Evolutionary conservation across 2,329 filamentous ascomycete genomes (phyloP).

Genomic region (Ceratocystis lukuohia): DNA sequence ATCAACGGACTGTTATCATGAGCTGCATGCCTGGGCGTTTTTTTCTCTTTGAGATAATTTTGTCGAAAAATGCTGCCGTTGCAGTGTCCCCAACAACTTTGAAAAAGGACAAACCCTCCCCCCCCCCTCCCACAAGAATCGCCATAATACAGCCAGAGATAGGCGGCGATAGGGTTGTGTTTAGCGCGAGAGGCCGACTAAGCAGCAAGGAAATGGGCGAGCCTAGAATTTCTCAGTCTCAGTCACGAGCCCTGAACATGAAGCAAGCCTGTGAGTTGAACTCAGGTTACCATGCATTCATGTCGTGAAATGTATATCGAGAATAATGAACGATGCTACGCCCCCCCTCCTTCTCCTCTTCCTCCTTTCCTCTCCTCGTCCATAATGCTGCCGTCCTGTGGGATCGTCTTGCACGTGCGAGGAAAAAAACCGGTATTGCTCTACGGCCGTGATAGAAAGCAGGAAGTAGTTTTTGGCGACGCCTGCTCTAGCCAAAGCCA

Average conservation of each 20-base stretch:
- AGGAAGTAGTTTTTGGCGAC: not conserved
- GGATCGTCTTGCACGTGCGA: not conserved
- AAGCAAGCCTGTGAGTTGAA: not conserved
- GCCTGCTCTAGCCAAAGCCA: not conserved
- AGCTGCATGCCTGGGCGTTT: not conserved
- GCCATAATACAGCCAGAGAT: not conserved
- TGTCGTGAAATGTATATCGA: not conserved
- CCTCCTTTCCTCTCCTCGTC: not conserved
- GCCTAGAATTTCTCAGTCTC: not conserved
- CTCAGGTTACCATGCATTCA: not conserved
- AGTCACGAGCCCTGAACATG: not conserved
- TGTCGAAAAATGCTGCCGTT: conserved; percentile 1
- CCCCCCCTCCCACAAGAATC: not conserved
- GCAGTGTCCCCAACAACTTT: not conserved
- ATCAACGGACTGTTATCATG: not conserved
- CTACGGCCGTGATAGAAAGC: not conserved
- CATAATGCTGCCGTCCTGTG: not conserved
- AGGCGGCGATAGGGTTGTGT: not conserved
- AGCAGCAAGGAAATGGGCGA: not conserved
- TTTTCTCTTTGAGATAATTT: not conserved
- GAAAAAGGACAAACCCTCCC: no score
- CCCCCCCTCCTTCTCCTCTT: not conserved
- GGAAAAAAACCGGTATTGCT: not conserved
- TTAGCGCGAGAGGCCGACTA: not conserved
- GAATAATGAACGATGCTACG: not conserved